Evolutionary conservation across 2,329 filamentous ascomycete genomes (phyloP), one percentile per base, ranked within the genome.

Genomic region (Aureobasidium sp.): DNA sequence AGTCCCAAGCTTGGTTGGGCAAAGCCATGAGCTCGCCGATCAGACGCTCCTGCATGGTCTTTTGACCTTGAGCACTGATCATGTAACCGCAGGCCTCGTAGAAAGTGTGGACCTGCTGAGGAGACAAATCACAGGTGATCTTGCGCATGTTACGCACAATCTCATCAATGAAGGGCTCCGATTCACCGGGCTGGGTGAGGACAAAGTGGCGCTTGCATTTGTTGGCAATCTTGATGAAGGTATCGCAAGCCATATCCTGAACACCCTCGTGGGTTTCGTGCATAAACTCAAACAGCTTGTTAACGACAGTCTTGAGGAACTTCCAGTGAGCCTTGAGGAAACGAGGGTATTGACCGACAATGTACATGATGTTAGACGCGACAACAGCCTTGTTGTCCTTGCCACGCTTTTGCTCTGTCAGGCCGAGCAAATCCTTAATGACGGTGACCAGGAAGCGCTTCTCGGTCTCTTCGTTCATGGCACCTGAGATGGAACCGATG

Each of bases 241-340:
- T 98, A 71, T 98, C 94, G 69, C 93, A 98, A 64, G 93, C 93
- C 94, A 98, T 98, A 72, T 98, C 93, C 72, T 98, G 94, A 22
- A 98, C 93, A 84, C 88, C 93, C 75, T 98, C 93, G 65, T 98
- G 93, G 1, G 93, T 97, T 71, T 98, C 93, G 70, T 98, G 93
- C 93, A 98, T 98, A 68, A 98, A 98, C 74, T 98, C 93, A 65
- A 98, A 98, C 4, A 98, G 80, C 76, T 98, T 98, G 74, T 98
- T 98, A 65, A 98, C 93, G 16, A 98, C 93, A 2, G 93, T 98
- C 82, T 98, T 98, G 54, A 98, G 77, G 74, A 98, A 98, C 70
- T 98, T 98, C 93, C 93, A 98, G 70, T 98, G 93, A 1, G 93
- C 93, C 75, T 98, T 98, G 63, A 98, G 75, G 74, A 98, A 98